A percentile compares a stretch with the other conserved stretches of the same genome.
phyloP scores from a whole-genome alignment of 257 asterid species.

The Solanum chiquidenum region DNA sequence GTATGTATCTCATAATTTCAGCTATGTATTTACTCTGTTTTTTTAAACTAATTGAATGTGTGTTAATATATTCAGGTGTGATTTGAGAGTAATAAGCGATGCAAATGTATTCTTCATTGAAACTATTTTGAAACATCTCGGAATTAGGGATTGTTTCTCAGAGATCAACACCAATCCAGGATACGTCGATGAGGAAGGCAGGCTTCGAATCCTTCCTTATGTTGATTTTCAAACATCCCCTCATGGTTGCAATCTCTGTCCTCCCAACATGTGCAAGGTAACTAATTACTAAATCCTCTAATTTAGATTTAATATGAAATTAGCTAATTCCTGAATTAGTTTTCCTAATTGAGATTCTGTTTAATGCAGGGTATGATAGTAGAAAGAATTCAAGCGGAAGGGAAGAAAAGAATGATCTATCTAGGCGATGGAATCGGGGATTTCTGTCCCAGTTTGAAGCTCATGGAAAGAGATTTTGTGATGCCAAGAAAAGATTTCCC shows the following conservation, averaged over 20 bases:
- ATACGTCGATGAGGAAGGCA: slow-evolving; percentile 5
- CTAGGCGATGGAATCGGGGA: slow-evolving; percentile 75
- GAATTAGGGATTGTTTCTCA: slow-evolving; percentile 2
- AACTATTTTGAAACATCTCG: slow-evolving; percentile 10
- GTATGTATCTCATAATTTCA: too few relatives aligned
- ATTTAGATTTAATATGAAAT: neutral
- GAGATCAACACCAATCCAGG: slow-evolving; percentile 11
- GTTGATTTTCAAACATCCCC: slow-evolving; percentile 11
- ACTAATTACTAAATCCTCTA: neutral
- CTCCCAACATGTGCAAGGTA: slow-evolving; percentile 46
- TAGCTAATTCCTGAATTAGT: neutral
- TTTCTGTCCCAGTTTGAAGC: slow-evolving; percentile 42
- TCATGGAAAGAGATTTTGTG: slow-evolving; percentile 33
- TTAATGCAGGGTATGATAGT: slow-evolving; percentile 44
- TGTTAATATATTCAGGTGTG: slow-evolving; percentile 8
- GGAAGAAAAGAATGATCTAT: slow-evolving; percentile 48
- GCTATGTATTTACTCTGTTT: too few relatives aligned
- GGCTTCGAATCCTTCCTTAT: slow-evolving; percentile 11
- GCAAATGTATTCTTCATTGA: slow-evolving; percentile 12
- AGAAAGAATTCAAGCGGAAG: slow-evolving; percentile 60
- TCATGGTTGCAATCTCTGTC: slow-evolving; percentile 36
- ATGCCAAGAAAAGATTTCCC: slow-evolving; percentile 82
- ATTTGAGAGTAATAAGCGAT: slow-evolving; percentile 11
- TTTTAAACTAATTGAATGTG: neutral
- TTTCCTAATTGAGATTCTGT: neutral